Percentiles rank a stretch among this genome's conserved stretches.
phyloP scores from a whole-genome alignment of 768 basidiomycete genomes.

The Austroboletus eburneus region DNA sequence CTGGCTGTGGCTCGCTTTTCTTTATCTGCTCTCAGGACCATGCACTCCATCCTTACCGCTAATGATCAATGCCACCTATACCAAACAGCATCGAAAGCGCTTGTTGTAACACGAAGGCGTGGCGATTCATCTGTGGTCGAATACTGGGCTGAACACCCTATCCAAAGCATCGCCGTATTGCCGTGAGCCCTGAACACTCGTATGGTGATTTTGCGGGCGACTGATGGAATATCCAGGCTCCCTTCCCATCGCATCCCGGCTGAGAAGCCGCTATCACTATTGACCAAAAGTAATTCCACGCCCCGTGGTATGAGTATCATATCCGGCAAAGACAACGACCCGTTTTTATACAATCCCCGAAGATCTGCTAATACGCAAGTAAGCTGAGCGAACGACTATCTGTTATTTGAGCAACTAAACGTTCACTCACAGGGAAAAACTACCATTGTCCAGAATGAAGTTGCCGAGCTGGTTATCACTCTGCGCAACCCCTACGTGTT shows the following conservation, averaged over 20 bases:
- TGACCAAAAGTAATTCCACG: slow-evolving; percentile 40
- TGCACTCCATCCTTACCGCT: slow-evolving; percentile 64
- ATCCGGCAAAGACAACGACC: slow-evolving; percentile 59
- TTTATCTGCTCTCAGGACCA: slow-evolving; percentile 76
- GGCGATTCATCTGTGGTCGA: slow-evolving; percentile 67
- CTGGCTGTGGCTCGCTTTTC: slow-evolving; percentile 82
- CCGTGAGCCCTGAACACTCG: slow-evolving; percentile 54
- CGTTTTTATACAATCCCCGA: slow-evolving; percentile 92
- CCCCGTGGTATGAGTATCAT: slow-evolving; percentile 43
- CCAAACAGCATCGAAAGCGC: slow-evolving; percentile 64
- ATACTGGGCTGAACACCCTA: slow-evolving; percentile 84
- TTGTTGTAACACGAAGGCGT: slow-evolving; percentile 71
- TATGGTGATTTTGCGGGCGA: neutral
- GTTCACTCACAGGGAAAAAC: slow-evolving; percentile 44
- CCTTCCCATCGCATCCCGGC: slow-evolving; percentile 66
- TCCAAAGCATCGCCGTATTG: slow-evolving; percentile 73
- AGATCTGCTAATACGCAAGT: slow-evolving; percentile 58
- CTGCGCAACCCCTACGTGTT: slow-evolving; percentile 92
- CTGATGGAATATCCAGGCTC: slow-evolving; percentile 42
- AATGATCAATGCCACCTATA: slow-evolving; percentile 81
- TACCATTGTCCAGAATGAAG: slow-evolving; percentile 78
- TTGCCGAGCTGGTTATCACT: slow-evolving; percentile 74
- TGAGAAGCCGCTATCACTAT: slow-evolving; percentile 62
- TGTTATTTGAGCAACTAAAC: slow-evolving; percentile 3
- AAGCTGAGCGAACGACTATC: slow-evolving; percentile 11